phyloP scores from a whole-genome alignment of 306 rosid genomes.

The Vicia sativa region DNA sequence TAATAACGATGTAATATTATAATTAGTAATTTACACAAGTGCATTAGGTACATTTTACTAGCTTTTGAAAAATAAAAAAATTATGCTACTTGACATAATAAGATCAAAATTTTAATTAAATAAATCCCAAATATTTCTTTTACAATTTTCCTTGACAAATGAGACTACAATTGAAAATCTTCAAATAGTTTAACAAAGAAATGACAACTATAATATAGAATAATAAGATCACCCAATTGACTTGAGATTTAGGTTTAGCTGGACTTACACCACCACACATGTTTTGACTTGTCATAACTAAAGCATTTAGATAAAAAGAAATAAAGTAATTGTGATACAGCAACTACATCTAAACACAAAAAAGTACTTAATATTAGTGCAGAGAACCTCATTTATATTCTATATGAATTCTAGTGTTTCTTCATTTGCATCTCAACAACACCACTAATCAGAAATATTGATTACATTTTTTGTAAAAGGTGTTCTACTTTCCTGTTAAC shows the following conservation, averaged over 20 bases:
- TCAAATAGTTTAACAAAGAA: background rate
- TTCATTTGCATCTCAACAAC: no score
- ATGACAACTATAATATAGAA: background rate
- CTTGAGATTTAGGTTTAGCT: conserved; percentile 47
- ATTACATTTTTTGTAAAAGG: no score
- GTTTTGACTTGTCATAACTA: conserved; percentile 21
- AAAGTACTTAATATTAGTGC: no score
- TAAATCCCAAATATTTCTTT: conserved; percentile 6
- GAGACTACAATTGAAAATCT: background rate
- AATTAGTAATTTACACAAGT: no score
- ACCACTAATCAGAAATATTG: no score
- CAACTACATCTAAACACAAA: no score
- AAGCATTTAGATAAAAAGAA: conserved; percentile 17
- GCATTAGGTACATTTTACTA: background rate
- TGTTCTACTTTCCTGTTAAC: no score
- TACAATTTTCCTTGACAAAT: background rate
- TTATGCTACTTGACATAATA: background rate
- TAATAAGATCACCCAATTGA: background rate
- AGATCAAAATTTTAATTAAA: background rate
- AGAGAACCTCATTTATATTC: no score
- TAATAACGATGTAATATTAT: no score
- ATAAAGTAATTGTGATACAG: background rate
- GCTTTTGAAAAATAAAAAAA: background rate
- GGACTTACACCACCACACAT: conserved; percentile 42
- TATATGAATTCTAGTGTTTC: no score